Conservation (phyloP, 2,329 filamentous ascomycete genomes). For the Neonectria sp. region DNA sequence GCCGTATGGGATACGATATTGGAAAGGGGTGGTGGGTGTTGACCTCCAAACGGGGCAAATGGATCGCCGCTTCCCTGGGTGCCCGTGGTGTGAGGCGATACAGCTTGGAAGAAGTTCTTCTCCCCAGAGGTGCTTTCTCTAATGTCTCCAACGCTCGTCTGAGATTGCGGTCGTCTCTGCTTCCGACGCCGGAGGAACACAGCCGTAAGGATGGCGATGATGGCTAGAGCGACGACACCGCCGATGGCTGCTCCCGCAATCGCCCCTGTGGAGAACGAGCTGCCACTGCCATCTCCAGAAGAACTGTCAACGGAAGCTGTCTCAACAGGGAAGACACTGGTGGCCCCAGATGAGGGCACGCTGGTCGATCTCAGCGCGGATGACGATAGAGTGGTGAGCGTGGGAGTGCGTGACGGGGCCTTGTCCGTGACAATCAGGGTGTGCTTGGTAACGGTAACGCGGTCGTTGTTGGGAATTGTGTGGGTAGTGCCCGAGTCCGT, state of each 20-base stretch:
- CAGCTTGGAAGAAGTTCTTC: constrained; percentile 45
- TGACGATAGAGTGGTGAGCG: constrained; percentile 25
- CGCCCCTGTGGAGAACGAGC: constrained; percentile 47
- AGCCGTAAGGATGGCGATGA: constrained; percentile 44
- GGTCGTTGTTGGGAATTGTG: constrained; percentile 53
- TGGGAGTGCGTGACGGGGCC: constrained; percentile 35
- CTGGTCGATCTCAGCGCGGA: constrained; percentile 13
- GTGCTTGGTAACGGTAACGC: constrained; percentile 54
- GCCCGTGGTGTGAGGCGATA: constrained; percentile 47
- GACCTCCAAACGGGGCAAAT: constrained; percentile 64
- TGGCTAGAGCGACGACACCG: constrained; percentile 45
- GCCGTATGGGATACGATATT: constrained; percentile 12
- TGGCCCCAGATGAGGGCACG: constrained; percentile 25
- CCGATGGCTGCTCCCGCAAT: constrained; percentile 54
- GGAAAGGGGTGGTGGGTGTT: constrained; percentile 30
- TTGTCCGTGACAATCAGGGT: constrained; percentile 51
- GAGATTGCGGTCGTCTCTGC: constrained; percentile 9
- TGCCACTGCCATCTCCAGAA: constrained; percentile 4
- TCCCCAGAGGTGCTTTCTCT: constrained; percentile 43
- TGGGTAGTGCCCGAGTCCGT: constrained; percentile 56
- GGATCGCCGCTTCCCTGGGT: constrained; percentile 51
- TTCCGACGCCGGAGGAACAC: constrained; percentile 42
- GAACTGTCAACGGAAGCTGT: constrained; percentile 18
- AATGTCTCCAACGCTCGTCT: constrained; percentile 26
- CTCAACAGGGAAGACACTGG: constrained; percentile 26